Conservation (phyloP, 164 flowering plant genomes). For the Warburgia ugandensis region DNA sequence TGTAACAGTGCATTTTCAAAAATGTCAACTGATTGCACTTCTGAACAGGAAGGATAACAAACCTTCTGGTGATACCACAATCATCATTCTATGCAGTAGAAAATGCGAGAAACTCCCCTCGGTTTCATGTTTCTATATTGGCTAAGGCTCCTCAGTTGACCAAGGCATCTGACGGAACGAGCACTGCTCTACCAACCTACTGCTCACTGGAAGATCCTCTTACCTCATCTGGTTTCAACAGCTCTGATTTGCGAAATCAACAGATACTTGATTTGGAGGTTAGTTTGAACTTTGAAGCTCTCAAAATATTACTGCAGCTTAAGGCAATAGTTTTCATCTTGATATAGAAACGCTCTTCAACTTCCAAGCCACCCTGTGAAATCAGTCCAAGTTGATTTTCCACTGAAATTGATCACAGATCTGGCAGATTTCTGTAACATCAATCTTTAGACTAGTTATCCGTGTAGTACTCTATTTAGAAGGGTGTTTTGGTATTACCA, state of each 20-base stretch:
- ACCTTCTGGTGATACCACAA: constrained; percentile 32
- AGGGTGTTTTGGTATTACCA: no score
- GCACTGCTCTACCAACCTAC: constrained; percentile 16
- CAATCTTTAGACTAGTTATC: no score
- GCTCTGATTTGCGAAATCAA: constrained; percentile 18
- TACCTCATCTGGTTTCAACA: constrained; percentile 10
- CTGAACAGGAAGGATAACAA: constrained; percentile 38
- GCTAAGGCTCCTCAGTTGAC: constrained; percentile 37
- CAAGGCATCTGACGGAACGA: constrained; percentile 15
- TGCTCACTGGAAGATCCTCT: constrained; percentile 19
- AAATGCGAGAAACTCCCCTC: constrained; percentile 18
- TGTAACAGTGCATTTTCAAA: no score
- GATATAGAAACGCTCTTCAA: not conserved
- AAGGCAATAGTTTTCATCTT: not conserved
- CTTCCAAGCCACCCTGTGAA: not conserved
- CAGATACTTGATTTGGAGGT: constrained; percentile 46
- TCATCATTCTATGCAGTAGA: constrained; percentile 20
- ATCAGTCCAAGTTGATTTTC: no score
- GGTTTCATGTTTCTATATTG: constrained; percentile 25
- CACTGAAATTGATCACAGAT: no score
- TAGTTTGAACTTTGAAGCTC: not conserved
- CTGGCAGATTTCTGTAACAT: no score
- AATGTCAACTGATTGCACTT: not conserved
- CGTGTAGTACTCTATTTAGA: no score
- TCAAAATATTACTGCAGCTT: not conserved